A percentile compares a stretch with the other conserved stretches of the same genome.
phyloP scores from a whole-genome alignment of 495 filamentous ascomycete genomes.

The Trichoderma erinaceum region DNA sequence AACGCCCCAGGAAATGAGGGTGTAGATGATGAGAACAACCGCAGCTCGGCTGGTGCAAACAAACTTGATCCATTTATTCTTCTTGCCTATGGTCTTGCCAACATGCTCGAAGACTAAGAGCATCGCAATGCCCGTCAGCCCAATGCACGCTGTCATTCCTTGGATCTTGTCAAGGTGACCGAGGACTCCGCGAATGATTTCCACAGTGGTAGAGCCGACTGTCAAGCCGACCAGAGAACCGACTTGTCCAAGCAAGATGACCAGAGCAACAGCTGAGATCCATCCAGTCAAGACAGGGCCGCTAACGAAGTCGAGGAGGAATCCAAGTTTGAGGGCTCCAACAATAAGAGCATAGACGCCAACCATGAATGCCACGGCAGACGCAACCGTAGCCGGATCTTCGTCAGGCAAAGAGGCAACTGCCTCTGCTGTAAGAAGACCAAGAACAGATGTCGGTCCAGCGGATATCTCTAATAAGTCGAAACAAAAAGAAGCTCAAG shows the following conservation, averaged over 20 bases:
- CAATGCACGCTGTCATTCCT: constrained; percentile 32
- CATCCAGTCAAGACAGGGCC: constrained; percentile 41
- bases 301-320: constrained; percentile 42
- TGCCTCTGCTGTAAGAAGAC: constrained; percentile 42
- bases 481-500: background rate
- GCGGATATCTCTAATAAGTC: constrained; percentile 36
- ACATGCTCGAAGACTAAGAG: constrained; percentile 34
- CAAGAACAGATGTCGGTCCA: constrained; percentile 44
- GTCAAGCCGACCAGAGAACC: constrained; percentile 33
- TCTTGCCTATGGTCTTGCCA: constrained; percentile 37
- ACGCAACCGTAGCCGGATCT: constrained; percentile 33
- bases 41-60: constrained; percentile 36
- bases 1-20: constrained; percentile 37
- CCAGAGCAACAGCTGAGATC: constrained; percentile 39
- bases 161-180: constrained; percentile 14
- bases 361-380: constrained; percentile 41
- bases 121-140: constrained; percentile 34
- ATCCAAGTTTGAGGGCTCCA: constrained; percentile 41
- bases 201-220: constrained; percentile 22
- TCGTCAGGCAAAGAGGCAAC: constrained; percentile 31
- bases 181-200: constrained; percentile 17
- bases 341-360: constrained; percentile 40
- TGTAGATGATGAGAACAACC: constrained; percentile 38
- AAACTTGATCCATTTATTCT: constrained; percentile 31
- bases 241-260: constrained; percentile 38